A percentile compares a stretch with the other conserved stretches of the same genome.
These are phyloP conservation scores for Pneumocystis murina DNA, from an alignment of 1,139 yeast species.

Conservation along the genomic window DNA sequence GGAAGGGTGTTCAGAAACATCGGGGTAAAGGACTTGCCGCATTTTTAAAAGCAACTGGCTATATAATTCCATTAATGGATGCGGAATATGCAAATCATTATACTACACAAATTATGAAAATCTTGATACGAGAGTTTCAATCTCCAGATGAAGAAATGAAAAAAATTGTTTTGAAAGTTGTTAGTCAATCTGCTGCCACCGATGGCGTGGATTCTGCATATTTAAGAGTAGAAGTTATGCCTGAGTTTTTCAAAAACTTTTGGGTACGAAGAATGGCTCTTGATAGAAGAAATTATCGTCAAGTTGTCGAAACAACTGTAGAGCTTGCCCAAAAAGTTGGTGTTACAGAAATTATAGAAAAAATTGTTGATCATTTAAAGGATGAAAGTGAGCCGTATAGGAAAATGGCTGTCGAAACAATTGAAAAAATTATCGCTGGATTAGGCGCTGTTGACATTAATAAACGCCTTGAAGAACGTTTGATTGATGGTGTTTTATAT, in stretches of 20 bases:
- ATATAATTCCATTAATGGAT: conserved; percentile 72
- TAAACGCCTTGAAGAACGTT: conserved; percentile 45
- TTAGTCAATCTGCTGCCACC: conserved; percentile 42
- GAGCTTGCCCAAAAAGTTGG: conserved; percentile 57
- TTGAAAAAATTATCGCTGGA: conserved; percentile 34
- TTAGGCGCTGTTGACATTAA: conserved; percentile 39
- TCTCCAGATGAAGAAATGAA: conserved; percentile 88
- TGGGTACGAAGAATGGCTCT: conserved; percentile 46
- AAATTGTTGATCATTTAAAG: conserved; percentile 44
- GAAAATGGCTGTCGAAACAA: conserved; percentile 61
- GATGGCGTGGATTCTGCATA: conserved; percentile 37
- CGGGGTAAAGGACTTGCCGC: conserved; percentile 69
- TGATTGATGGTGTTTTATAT: conserved; percentile 69
- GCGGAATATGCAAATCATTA: conserved; percentile 69
- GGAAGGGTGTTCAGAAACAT: conserved; percentile 65
- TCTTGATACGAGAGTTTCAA: conserved; percentile 55
- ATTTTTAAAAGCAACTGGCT: conserved; percentile 64
- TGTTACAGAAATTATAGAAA: conserved; percentile 42
- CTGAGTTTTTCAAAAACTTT: conserved; percentile 53
- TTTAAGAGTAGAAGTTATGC: conserved; percentile 38
- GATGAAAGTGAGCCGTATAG: conserved; percentile 76
- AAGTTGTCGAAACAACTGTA: conserved; percentile 63
- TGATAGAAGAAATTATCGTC: conserved; percentile 38
- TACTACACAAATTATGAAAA: conserved; percentile 53
- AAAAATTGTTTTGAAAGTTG: conserved; percentile 47